A percentile compares a stretch with the other conserved stretches of the same genome.
These are phyloP conservation scores for Ilex aquifolium DNA, from an alignment of 257 asterid species.

Conservation along the genomic window DNA sequence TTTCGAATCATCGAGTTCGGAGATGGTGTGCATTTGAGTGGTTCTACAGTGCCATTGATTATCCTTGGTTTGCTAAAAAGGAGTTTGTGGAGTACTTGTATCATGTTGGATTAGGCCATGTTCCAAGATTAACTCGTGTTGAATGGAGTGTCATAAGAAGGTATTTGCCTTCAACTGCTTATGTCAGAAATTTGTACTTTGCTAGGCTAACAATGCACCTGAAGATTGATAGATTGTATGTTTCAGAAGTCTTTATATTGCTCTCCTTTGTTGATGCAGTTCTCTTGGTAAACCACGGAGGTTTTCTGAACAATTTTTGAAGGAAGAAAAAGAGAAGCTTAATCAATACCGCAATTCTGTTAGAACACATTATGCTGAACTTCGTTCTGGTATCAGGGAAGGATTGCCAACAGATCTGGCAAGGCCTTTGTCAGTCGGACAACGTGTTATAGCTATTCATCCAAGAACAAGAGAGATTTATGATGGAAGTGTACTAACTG, in stretches of 20 bases:
- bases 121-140: constrained; percentile 79
- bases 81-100: constrained; percentile 82
- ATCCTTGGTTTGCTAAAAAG: constrained; percentile 86
- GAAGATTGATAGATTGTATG: neutral
- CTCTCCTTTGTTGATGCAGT: constrained; percentile 38
- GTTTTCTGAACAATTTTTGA: constrained; percentile 84
- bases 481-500: constrained; percentile 88
- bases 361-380: constrained; percentile 77
- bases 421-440: constrained; percentile 89
- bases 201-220: neutral
- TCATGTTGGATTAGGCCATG: constrained; percentile 89
- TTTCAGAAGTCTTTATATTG: neutral
- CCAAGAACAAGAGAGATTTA: constrained; percentile 90
- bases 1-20: constrained; percentile 51
- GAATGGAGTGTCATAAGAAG: constrained; percentile 96
- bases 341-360: constrained; percentile 84
- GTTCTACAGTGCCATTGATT: constrained; percentile 92
- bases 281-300: constrained; percentile 94
- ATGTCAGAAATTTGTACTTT: neutral
- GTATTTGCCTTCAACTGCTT: constrained; percentile 26
- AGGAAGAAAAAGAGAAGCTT: constrained; percentile 94
- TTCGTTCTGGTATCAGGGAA: constrained; percentile 77
- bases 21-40: constrained; percentile 91
- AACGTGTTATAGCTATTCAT: constrained; percentile 89
- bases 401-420: constrained; percentile 92